phyloP scores from a whole-genome alignment of 2,329 filamentous ascomycete genomes.

The Calonectria pteridis region DNA sequence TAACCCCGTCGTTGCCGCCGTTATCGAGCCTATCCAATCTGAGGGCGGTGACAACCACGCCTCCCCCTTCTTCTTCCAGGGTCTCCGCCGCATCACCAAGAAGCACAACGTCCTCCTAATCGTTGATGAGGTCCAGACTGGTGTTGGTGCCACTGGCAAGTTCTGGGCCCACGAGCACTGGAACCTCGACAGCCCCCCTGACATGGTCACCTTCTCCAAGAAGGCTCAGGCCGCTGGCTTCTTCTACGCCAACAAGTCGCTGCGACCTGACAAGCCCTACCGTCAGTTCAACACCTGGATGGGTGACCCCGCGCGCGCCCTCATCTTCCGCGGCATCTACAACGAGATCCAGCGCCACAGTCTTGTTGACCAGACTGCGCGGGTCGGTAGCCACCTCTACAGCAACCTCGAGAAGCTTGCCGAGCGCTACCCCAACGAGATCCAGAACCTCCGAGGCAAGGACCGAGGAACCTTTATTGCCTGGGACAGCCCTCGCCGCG shows the following conservation, averaged over 20 bases:
- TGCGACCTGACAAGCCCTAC: slow-evolving; percentile 93
- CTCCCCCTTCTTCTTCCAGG: slow-evolving; percentile 84
- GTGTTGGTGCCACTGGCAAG: slow-evolving; percentile 89
- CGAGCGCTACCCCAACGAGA: slow-evolving; percentile 77
- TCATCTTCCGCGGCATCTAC: slow-evolving; percentile 88
- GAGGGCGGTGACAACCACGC: slow-evolving; percentile 96
- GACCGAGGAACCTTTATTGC: slow-evolving; percentile 91
- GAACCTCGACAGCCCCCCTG: slow-evolving; percentile 81
- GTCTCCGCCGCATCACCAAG: slow-evolving; percentile 81
- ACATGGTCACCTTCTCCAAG: slow-evolving; percentile 97
- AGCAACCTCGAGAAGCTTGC: slow-evolving; percentile 74
- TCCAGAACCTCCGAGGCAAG: slow-evolving; percentile 86
- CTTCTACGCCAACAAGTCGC: slow-evolving; percentile 87
- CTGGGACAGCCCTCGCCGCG: slow-evolving; percentile 84
- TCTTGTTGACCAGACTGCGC: slow-evolving; percentile 81
- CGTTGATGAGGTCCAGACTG: slow-evolving; percentile 90
- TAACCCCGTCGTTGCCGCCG: slow-evolving; percentile 80
- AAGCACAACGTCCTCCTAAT: slow-evolving; percentile 83
- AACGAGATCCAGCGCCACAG: slow-evolving; percentile 80
- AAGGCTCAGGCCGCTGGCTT: slow-evolving; percentile 86
- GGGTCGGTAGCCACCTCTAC: slow-evolving; percentile 83
- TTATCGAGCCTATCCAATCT: slow-evolving; percentile 91
- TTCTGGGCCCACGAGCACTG: slow-evolving; percentile 98
- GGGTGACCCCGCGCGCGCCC: slow-evolving; percentile 85
- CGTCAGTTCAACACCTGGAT: slow-evolving; percentile 98